phyloP scores from a whole-genome alignment of 2,329 filamentous ascomycete species.

The Trichoderma guizhouense region DNA sequence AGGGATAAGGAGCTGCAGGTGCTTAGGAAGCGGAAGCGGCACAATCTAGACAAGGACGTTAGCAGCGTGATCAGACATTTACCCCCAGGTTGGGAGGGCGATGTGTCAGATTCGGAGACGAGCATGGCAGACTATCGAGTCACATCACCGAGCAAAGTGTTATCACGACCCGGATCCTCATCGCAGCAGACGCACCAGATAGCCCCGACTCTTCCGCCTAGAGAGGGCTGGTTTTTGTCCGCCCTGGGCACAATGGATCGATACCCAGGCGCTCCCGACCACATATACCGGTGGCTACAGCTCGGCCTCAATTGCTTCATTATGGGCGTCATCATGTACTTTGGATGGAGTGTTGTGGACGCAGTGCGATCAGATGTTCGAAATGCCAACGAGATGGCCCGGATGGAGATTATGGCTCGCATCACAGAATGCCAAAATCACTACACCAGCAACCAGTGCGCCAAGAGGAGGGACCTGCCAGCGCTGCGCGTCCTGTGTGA shows the following conservation, averaged over 20 bases:
- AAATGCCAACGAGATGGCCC: constrained; percentile 65
- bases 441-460: constrained; percentile 75
- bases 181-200: constrained; percentile 28
- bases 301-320: constrained; percentile 63
- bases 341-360: constrained; percentile 65
- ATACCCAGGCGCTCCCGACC: constrained; percentile 57
- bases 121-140: constrained; percentile 21
- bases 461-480: constrained; percentile 56
- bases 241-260: constrained; percentile 53
- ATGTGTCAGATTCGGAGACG: constrained; percentile 49
- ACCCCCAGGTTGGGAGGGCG: constrained; percentile 41
- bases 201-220: background rate
- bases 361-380: constrained; percentile 73
- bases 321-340: constrained; percentile 55
- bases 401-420: constrained; percentile 65
- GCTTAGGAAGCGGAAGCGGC: constrained; percentile 53
- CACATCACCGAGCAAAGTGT: background rate
- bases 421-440: constrained; percentile 71
- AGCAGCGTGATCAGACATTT: constrained; percentile 47
- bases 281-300: constrained; percentile 58
- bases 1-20: constrained; percentile 27
- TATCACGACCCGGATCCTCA: background rate
- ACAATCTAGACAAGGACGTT: constrained; percentile 50
- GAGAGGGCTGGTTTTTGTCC: constrained; percentile 34
- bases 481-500: constrained; percentile 71